Base-by-base conservation (phyloP, 2,329 filamentous ascomycete species). In the Neoscytalidium dimidiatum region DNA sequence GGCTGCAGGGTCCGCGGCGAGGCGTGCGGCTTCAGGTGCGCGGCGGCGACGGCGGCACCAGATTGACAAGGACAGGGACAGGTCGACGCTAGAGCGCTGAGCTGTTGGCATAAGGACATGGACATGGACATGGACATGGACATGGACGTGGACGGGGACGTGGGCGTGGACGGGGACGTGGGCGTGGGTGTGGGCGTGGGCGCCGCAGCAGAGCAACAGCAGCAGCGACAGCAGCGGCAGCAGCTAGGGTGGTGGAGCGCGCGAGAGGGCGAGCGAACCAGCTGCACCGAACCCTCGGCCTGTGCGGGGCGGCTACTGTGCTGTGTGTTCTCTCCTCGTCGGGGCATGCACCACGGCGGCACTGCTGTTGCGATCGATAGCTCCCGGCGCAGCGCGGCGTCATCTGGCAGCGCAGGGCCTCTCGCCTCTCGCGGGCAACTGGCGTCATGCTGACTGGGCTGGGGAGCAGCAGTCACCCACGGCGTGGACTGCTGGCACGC, bases 361-460 rank as follows among this genome's bases (percentile, higher is more conserved):
- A 17, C 38, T 17, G 29, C 51, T 23, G 9, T 28, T 26, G 52
- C 56, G 56, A 46, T 61, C 44, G 46, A 49, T 62, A 49, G 44
- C 58, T 62, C 29, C 58, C 58, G 43, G 58, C 58, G 44, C 46
- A 62, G 46, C 58, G 44, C 38, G 33, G 56, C 56, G 56, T 60
- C 56, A 60, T 60, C 56, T 60, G 56, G 56, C 38, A 60, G 56
- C 31, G 31, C 31, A n/a, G 14, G n/a, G 31, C 17, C 23, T n/a
- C 14, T 29, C 14, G 28, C 13, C n/a, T 11, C 38, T 17, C 38
- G 43, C 41, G n/a, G n/a, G n/a, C n/a, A n/a, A n/a, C 13, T 43
- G 41, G 11, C 13, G 11, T 9, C 41, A 13, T 43, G 41, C 13
- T 19, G 41, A 8, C n/a, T n/a, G n/a, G n/a, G 33, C 33, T 35